phyloP scores from a whole-genome alignment of 2,329 filamentous ascomycete genomes.

The Ophiostoma sp. region DNA sequence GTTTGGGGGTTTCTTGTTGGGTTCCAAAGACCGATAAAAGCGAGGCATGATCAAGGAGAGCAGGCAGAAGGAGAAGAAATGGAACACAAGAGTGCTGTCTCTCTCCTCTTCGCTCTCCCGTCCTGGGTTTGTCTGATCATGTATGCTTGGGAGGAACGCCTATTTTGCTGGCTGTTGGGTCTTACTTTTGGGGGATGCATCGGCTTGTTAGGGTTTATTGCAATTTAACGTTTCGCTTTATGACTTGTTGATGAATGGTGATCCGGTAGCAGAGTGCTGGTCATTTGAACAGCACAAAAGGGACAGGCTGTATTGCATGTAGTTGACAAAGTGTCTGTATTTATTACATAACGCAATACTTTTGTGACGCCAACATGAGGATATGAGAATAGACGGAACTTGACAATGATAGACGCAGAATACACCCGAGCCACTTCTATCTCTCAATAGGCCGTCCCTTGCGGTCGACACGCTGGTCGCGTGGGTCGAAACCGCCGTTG shows the following conservation, averaged over 20 bases:
- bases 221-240: slow-evolving; percentile 1
- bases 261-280: too few species aligned
- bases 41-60: neutral
- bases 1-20: neutral
- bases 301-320: too few species aligned
- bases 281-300: too few species aligned
- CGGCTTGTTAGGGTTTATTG: slow-evolving; percentile 3
- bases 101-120: neutral
- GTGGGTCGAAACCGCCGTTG: slow-evolving; percentile 87
- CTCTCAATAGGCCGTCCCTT: slow-evolving; percentile 66
- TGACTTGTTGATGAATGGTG: neutral
- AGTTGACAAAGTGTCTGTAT: too few species aligned
- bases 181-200: neutral
- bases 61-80: neutral
- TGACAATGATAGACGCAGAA: neutral
- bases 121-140: slow-evolving; percentile 3
- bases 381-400: neutral
- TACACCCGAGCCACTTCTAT: neutral
- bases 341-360: neutral
- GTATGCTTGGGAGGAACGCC: slow-evolving; percentile 4
- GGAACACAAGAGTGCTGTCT: neutral
- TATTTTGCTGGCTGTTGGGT: slow-evolving; percentile 5
- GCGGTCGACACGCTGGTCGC: slow-evolving; percentile 78
- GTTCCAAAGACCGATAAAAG: neutral
- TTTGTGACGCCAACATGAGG: neutral